Conservation (phyloP, 2,329 filamentous ascomycete species). For the Alternaria sp. region DNA sequence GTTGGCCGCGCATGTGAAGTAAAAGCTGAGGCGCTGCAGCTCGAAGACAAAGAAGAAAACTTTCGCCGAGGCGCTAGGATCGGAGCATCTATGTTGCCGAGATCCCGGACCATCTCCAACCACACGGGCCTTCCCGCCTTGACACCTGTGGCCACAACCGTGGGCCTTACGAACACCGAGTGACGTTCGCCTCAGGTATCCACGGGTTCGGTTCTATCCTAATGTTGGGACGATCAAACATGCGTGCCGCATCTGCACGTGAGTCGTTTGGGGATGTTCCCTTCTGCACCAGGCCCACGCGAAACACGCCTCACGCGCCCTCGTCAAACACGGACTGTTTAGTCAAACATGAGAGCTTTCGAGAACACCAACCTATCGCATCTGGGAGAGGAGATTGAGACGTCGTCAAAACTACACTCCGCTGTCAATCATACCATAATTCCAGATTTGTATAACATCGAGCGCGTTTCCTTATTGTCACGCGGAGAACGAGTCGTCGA, state of each 20-base stretch:
- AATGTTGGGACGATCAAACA: constrained; percentile 12
- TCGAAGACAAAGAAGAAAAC: constrained; percentile 8
- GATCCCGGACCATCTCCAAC: background rate
- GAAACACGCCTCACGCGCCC: constrained; percentile 26
- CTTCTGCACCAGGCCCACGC: background rate
- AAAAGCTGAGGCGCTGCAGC: background rate
- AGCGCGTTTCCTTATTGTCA: background rate
- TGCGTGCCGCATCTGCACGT: constrained; percentile 3
- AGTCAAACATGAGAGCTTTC: constrained; percentile 10
- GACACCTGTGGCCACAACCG: background rate
- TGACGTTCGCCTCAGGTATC: constrained; percentile 11
- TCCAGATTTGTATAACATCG: background rate
- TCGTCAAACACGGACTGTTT: constrained; percentile 31
- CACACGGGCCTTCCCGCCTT: constrained; percentile 1
- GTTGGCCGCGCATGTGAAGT: background rate
- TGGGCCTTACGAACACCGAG: background rate
- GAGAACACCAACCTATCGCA: background rate
- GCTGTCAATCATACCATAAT: background rate
- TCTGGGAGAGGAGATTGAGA: background rate
- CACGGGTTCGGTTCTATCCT: background rate
- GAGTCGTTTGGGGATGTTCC: constrained; percentile 3
- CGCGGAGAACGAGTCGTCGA: background rate
- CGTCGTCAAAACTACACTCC: background rate
- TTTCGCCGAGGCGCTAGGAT: constrained; percentile 7
- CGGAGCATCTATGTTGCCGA: background rate